Base-by-base conservation (phyloP, 441 rosid species). In the Gossypium laxum region DNA sequence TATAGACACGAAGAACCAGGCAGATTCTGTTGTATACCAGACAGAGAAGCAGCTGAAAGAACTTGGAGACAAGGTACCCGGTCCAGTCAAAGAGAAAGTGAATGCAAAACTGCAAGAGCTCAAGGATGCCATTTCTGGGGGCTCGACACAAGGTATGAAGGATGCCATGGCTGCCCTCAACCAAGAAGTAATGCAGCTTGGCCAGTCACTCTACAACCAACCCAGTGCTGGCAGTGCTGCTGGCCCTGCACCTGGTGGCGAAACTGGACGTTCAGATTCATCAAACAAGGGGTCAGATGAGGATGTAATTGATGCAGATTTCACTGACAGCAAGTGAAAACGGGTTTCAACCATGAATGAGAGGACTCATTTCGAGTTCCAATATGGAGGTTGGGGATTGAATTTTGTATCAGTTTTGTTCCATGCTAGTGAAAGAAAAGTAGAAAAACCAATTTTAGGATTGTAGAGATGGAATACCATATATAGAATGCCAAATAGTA, bases 1-100 rank as follows among this genome's bases (percentile, higher is more conserved):
- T 0, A 91, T 91, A 2, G 98, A 93, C 87, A 89, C 97, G 5
- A 93, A 91, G 85, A 93, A 93, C 81, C 98, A 93, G 63, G 96
- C 97, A 0, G 97, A 91, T 72, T 93, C 96, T 0, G 83, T 91
- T 0, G 85, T 89, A 5, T 88, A 93, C 84, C 97, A 89, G 79
- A 93, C 97, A 0, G 94, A 89, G 85, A 91, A 91, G 81, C 97
- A 91, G 74, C 80, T 91, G 59, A 91, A 88, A 79, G 97, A 91
- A 74, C 79, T 89, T 1, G 93, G 93, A 50, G 97, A 89, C 59
- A 91, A 93, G 78, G 88, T 89, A 30, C 94, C 98, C 2, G 90
- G 78, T 22, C 82, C 84, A 0, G 93, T 89, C 12, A 91, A 88
- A 72, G 93, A 89, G 76, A 91, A 89, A 79, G 97, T 91, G 0